Conservation (phyloP, 441 rosid genomes). For the Breynia disticha region DNA sequence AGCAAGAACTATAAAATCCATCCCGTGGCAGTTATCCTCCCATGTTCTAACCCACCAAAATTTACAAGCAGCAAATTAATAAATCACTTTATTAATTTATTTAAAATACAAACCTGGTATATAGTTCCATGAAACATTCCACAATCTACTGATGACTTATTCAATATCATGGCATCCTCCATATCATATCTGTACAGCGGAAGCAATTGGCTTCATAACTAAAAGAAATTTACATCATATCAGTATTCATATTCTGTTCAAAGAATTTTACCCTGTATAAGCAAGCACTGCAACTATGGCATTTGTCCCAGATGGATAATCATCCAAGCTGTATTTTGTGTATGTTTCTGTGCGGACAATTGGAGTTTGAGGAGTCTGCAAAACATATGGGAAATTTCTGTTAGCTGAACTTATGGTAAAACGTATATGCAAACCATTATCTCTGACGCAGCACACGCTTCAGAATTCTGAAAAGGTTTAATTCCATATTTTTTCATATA, state of each 20-base stretch:
- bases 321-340: conserved; percentile 62
- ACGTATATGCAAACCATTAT: too few relatives aligned
- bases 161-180: conserved; percentile 99
- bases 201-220: conserved; percentile 6
- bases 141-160: conserved; percentile 89
- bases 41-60: too few relatives aligned
- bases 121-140: conserved; percentile 97
- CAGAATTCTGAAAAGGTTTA: too few relatives aligned
- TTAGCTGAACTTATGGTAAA: background rate
- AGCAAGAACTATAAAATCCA: too few relatives aligned
- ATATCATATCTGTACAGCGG: conserved; percentile 63
- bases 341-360: conserved; percentile 78
- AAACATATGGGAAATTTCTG: background rate
- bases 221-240: background rate
- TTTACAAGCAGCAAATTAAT: background rate
- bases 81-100: background rate
- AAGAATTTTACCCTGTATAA: conserved; percentile 73
- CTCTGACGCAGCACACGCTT: too few relatives aligned
- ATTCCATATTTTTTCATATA: too few relatives aligned
- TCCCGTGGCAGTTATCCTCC: too few relatives aligned
- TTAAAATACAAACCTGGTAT: conserved; percentile 62
- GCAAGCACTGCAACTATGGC: conserved; percentile 98
- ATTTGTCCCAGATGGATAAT: conserved; percentile 88
- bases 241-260: too few relatives aligned
- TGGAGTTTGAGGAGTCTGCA: conserved; percentile 97